Evolutionary conservation across 2,329 filamentous ascomycete species (phyloP).

Genomic region (Monosporascus sp.): DNA sequence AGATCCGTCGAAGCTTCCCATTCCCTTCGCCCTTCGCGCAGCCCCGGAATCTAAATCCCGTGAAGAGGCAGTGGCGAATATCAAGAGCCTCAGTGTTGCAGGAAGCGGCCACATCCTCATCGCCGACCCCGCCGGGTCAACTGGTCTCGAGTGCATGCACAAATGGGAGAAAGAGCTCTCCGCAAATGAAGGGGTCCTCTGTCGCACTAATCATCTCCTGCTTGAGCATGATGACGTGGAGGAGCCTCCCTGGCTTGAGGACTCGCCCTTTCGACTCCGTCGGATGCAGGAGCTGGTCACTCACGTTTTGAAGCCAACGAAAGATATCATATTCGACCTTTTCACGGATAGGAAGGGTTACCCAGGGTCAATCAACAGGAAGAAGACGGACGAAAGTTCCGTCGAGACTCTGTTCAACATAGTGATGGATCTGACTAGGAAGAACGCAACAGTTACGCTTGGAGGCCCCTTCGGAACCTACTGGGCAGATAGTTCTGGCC

Average conservation of each 20-base stretch:
- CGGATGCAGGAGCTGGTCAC: slow-evolving; percentile 21
- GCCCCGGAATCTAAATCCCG: slow-evolving; percentile 47
- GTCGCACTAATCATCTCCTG: slow-evolving; percentile 41
- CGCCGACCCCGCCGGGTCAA: slow-evolving; percentile 35
- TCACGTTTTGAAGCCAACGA: slow-evolving; percentile 4
- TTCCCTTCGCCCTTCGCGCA: slow-evolving; percentile 55
- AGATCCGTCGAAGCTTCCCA: slow-evolving; percentile 45
- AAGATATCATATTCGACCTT: slow-evolving; percentile 14
- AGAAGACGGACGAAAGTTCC: slow-evolving; percentile 13
- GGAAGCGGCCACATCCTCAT: slow-evolving; percentile 46
- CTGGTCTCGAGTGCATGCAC: slow-evolving; percentile 41
- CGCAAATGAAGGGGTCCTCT: slow-evolving; percentile 29
- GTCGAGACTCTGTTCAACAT: slow-evolving; percentile 29
- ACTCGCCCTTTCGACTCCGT: slow-evolving; percentile 21
- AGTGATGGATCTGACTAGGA: slow-evolving; percentile 24
- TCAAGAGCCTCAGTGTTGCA: slow-evolving; percentile 41
- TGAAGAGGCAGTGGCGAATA: slow-evolving; percentile 37
- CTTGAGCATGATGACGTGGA: slow-evolving; percentile 23
- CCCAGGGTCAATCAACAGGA: slow-evolving; percentile 24
- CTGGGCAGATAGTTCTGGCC: slow-evolving; percentile 11
- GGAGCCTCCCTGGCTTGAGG: slow-evolving; percentile 25
- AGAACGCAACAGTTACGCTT: slow-evolving; percentile 23
- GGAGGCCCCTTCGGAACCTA: slow-evolving; percentile 25
- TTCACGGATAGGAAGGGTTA: slow-evolving; percentile 25
- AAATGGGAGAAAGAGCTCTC: slow-evolving; percentile 21